Base-by-base conservation (phyloP, 768 basidiomycete genomes). In the Suillus brevipes region DNA sequence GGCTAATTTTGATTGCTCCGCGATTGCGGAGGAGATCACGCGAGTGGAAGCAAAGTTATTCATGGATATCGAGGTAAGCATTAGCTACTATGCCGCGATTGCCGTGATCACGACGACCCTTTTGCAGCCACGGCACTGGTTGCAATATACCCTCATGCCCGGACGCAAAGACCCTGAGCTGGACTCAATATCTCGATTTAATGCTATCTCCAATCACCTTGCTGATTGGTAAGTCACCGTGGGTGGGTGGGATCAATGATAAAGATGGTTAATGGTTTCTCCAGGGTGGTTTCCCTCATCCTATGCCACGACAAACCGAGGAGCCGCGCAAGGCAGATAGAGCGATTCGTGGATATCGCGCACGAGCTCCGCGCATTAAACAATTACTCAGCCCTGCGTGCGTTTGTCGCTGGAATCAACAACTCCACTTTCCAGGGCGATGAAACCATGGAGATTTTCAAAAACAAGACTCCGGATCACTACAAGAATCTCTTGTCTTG, bases 401-500 rank as follows among this genome's bases (percentile, higher is more conserved):
- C 95, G 12, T 88, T 98, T 69, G 89, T 98, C n/a, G 92, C 94
- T 36, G 97, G 95, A 6, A 92, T 99, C 78, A 91, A 92, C 71
- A 88, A 87, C 67, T 87, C 94, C 5, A 89, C 90, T 0, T 88
- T 90, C 67, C 83, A 89, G 57, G 91, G 91, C 8, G 89, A 90
- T 69, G 85, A 87, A 69, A 90, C 93, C 0, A 87, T 92, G 81
- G 88, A 91, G 62, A 76, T 85, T 37, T 89, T 96, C 73, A 89
- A 86, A 73, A 68, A 78, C 28, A 89, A 83, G 73, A 84, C 82
- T 9, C 84, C 85, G n/a, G 90, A 88, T 63, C 84, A 82, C 40
- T 88, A 87, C 65, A 95, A 95, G 76, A 87, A 88, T 67, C 83
- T 95, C 25, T 83, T 87, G 74, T 92, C 91, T 4, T 91, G 92